phyloP scores from a whole-genome alignment of 2,329 filamentous ascomycete genomes.

The Cladosporium velox region DNA sequence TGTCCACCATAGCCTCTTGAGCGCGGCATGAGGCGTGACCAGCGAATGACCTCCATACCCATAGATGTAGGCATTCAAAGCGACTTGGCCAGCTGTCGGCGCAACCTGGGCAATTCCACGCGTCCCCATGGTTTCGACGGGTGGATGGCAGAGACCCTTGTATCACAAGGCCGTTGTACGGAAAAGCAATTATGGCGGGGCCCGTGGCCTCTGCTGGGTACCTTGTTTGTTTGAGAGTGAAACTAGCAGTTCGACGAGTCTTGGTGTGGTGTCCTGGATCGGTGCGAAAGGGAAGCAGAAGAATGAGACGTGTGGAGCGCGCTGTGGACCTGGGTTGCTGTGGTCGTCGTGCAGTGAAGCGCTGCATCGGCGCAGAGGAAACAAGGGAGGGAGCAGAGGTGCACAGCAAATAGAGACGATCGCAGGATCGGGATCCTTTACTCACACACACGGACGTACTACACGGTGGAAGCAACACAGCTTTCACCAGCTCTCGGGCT shows the following conservation, averaged over 20 bases:
- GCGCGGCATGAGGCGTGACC: constrained; percentile 50
- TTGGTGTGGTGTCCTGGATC: constrained; percentile 17
- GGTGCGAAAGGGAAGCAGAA: not conserved
- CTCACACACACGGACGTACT: constrained; percentile 1
- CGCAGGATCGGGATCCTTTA: constrained; percentile 10
- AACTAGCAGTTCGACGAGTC: constrained; percentile 9
- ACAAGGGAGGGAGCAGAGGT: constrained; percentile 4
- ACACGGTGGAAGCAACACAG: constrained; percentile 5
- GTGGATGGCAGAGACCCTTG: not conserved
- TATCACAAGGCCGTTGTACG: constrained; percentile 12
- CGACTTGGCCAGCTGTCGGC: constrained; percentile 41
- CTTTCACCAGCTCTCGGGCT: constrained; percentile 6
- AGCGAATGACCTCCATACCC: constrained; percentile 53
- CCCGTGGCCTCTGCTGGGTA: constrained; percentile 1
- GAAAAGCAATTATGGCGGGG: not conserved
- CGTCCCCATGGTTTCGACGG: constrained; percentile 34
- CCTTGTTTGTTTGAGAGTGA: constrained; percentile 19
- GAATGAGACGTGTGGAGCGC: constrained; percentile 11
- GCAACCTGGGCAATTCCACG: constrained; percentile 39
- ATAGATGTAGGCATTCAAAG: constrained; percentile 53
- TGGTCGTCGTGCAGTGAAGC: constrained; percentile 13
- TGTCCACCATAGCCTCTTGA: constrained; percentile 69
- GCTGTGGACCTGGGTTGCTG: not conserved
- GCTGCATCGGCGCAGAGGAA: constrained; percentile 9
- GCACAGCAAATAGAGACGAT: constrained; percentile 4